Evolutionary conservation across 2,329 filamentous ascomycete genomes (phyloP).

Genomic region (Paraphaeosphaeria minitans): DNA sequence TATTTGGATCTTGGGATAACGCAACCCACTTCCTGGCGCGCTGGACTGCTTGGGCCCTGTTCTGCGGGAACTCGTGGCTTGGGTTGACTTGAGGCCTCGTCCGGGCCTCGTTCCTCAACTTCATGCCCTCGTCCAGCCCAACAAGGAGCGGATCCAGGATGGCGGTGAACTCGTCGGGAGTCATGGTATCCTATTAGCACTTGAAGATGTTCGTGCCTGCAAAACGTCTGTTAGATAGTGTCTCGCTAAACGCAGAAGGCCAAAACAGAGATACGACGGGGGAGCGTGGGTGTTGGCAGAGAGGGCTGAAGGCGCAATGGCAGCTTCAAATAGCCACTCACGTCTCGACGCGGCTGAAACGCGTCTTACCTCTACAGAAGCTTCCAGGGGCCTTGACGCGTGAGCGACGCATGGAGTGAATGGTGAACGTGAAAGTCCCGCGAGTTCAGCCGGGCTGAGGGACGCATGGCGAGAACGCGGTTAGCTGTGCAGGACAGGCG

Average conservation of each 20-base stretch:
- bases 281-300: background rate
- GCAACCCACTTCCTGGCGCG: background rate
- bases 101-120: background rate
- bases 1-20: background rate
- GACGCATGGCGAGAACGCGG: background rate
- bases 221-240: background rate
- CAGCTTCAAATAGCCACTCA: background rate
- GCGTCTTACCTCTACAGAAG: background rate
- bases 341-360: background rate
- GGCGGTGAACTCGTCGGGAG: background rate
- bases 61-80: background rate
- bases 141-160: background rate
- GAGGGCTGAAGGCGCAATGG: background rate
- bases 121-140: background rate
- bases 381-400: background rate
- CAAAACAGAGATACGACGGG: background rate
- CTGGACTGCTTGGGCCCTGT: background rate
- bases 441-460: background rate
- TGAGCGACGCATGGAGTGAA: background rate
- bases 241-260: background rate
- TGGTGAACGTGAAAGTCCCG: background rate
- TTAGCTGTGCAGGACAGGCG: background rate
- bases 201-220: background rate
- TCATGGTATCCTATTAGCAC: background rate
- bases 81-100: background rate